phyloP scores from a whole-genome alignment of 1,139 yeast species.

The Spathaspora sp. region DNA sequence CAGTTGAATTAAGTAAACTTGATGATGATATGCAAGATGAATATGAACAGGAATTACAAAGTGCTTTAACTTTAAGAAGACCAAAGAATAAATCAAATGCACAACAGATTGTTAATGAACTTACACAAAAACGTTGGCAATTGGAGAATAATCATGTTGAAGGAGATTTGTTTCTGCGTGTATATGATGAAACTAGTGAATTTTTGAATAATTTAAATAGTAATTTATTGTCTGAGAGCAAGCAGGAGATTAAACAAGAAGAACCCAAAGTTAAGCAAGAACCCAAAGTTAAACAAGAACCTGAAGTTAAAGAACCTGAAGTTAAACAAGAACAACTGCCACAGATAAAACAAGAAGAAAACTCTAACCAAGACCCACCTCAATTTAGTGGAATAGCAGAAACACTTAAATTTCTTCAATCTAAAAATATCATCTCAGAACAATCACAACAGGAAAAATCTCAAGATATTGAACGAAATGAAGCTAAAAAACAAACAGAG shows the following conservation, averaged over 20 bases:
- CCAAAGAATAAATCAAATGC: slow-evolving; percentile 33
- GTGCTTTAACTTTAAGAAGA: slow-evolving; percentile 40
- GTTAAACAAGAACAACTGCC: slow-evolving; percentile 3
- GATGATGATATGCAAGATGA: slow-evolving; percentile 36
- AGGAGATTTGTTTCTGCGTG: slow-evolving; percentile 15
- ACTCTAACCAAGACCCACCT: slow-evolving; percentile 8
- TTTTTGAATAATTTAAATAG: slow-evolving; percentile 45
- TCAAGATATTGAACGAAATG: slow-evolving; percentile 23
- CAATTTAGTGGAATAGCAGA: slow-evolving; percentile 54
- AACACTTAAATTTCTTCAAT: slow-evolving; percentile 53
- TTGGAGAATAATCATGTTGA: slow-evolving; percentile 27
- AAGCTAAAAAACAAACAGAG: slow-evolving; percentile 32
- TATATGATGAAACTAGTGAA: slow-evolving; percentile 58
- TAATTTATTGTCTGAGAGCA: slow-evolving; percentile 13
- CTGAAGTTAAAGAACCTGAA: not conserved
- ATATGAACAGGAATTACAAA: slow-evolving; percentile 46
- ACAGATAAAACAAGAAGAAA: slow-evolving; percentile 7
- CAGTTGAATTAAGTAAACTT: slow-evolving; percentile 28
- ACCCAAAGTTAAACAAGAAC: not conserved
- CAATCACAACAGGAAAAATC: slow-evolving; percentile 15
- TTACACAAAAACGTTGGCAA: slow-evolving; percentile 31
- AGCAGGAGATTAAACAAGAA: not conserved
- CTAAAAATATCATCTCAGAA: slow-evolving; percentile 37
- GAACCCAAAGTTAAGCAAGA: not conserved
- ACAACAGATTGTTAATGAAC: slow-evolving; percentile 50